Base-by-base conservation (phyloP, 1,139 yeast species). In the Nakaseomyces nivariensis region DNA sequence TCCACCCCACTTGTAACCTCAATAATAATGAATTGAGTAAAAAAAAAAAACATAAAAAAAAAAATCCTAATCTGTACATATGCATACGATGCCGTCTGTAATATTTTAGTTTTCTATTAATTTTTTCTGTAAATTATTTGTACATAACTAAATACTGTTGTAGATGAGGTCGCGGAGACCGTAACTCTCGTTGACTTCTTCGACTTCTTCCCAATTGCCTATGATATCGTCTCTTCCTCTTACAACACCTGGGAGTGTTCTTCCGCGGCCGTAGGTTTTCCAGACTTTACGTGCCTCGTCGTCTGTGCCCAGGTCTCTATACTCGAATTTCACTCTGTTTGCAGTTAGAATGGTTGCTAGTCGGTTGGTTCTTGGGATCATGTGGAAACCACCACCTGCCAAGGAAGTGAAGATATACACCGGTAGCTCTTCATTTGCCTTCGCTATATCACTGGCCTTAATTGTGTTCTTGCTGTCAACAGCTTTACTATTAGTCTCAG, bases 171-270 rank as follows among this genome's bases (percentile, higher is more conserved):
- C 74, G 53, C 81, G 76, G 52, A 84, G 77, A 56, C 77, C 80
- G 62, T 85, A 86, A 54, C 87, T 89, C 62, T 88, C 96, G 60
- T 86, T 84, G 25, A 92, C 88, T 48, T 88, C 96, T 51, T 85
- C 92, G 56, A 82, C 74, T 58, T 79, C 87, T 63, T 81, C 78
- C 84, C 84, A 84, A 63, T 83, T 81, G 5, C 96, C 96, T 57
- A 90, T 83, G 54, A 82, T 78, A 58, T 88, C 96, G 58, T 82
- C 88, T 41, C 73, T 73, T n/a, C 95, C 96, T 61, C 96, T 77
- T 29, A 90, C 89, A 25, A 92, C 77, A n/a, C 94, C 97, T 2
- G 98, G 98, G 50, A 89, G 76, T 1, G 78, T 70, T 60, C 85
- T 81, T 5, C 95, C 96, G 45, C 74, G 74, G 17, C 88, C 76